phyloP scores from a whole-genome alignment of 2,329 filamentous ascomycete species.

The Neonectria faginata region DNA sequence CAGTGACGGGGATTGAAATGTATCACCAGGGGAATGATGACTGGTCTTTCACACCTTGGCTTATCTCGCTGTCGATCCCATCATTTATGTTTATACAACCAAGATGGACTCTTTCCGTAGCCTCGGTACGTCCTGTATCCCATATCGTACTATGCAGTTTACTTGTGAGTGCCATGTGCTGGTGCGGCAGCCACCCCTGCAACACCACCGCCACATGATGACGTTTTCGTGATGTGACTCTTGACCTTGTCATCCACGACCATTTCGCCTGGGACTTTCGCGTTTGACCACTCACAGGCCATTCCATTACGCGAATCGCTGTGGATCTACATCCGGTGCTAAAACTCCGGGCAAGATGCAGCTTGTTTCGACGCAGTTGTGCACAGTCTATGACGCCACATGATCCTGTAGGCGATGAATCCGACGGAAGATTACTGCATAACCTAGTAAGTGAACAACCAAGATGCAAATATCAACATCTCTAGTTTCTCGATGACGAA shows the following conservation, averaged over 20 bases:
- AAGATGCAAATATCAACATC: neutral
- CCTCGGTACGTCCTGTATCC: neutral
- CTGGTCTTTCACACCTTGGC: neutral
- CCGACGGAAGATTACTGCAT: neutral
- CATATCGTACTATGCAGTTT: neutral
- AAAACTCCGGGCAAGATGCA: neutral
- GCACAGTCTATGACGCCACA: neutral
- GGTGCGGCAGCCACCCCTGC: neutral
- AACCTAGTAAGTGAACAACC: neutral
- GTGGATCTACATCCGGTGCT: neutral
- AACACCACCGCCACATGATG: neutral
- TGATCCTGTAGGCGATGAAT: neutral
- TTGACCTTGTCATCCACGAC: neutral
- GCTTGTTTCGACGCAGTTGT: neutral
- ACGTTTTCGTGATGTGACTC: neutral
- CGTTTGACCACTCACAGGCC: too few relatives aligned
- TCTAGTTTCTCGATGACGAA: neutral
- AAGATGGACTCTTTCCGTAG: neutral
- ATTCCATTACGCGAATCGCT: neutral
- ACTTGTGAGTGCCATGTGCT: neutral
- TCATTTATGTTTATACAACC: neutral
- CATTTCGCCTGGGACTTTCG: too few relatives aligned
- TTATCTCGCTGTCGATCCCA: neutral
- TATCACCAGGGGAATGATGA: neutral
- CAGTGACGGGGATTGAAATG: too few relatives aligned